Evolutionary conservation across 140 eudicot genomes (phyloP).

Genomic region (Oenanthe javanica): DNA sequence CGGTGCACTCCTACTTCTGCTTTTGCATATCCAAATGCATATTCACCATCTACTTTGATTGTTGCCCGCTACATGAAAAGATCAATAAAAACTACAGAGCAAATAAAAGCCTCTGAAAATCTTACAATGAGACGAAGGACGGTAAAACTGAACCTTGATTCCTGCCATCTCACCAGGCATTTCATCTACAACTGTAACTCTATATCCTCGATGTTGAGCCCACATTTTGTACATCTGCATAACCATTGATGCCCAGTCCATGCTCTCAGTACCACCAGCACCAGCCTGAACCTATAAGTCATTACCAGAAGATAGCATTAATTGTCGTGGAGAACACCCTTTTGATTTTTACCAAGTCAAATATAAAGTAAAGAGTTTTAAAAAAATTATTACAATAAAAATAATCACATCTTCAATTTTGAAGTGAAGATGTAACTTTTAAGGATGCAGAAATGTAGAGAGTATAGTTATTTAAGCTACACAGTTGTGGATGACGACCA

Average conservation of each 20-base stretch:
- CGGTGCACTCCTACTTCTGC: slow-evolving; percentile 96
- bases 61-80: slow-evolving; percentile 59
- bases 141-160: slow-evolving; percentile 68
- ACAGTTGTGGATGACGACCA: slow-evolving; percentile 8
- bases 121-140: slow-evolving; percentile 1
- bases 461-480: background rate
- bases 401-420: background rate
- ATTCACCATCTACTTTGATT: slow-evolving; percentile 82
- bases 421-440: background rate
- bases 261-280: slow-evolving; percentile 99
- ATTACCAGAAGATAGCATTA: background rate
- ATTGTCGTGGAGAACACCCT: background rate
- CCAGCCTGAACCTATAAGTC: slow-evolving; percentile 85
- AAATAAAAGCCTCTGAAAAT: background rate
- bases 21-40: slow-evolving; percentile 94
- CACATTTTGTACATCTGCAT: slow-evolving; percentile 84
- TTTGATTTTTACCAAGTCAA: background rate
- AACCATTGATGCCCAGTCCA: slow-evolving; percentile 98
- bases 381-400: background rate
- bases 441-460: background rate
- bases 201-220: slow-evolving; percentile 76
- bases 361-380: background rate
- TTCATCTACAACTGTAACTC: slow-evolving; percentile 79
- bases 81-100: background rate
- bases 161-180: slow-evolving; percentile 98